phyloP scores from a whole-genome alignment of 225 moss, liverwort and hornwort genomes.

The Lunularia cruciata region DNA sequence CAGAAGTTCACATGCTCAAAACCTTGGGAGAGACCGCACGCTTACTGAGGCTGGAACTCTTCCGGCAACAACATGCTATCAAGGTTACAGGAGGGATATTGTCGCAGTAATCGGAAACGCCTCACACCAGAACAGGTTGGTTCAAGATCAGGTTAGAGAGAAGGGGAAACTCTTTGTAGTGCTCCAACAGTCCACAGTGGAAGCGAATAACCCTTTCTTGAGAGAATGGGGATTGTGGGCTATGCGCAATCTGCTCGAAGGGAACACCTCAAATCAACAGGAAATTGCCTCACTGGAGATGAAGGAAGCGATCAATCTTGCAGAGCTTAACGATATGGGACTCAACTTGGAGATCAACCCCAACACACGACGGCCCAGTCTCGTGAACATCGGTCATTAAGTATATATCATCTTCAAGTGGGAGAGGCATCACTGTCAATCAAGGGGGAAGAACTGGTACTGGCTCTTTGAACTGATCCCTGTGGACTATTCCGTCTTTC shows the following conservation, averaged over 20 bases:
- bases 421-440: neutral
- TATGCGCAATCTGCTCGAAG: conserved; percentile 78
- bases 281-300: conserved; percentile 73
- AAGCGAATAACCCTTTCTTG: conserved; percentile 70
- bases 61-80: conserved; percentile 53
- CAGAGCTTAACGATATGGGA: conserved; percentile 67
- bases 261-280: conserved; percentile 58
- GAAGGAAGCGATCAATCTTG: conserved; percentile 56
- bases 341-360: conserved; percentile 69
- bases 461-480: neutral
- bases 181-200: conserved; percentile 79
- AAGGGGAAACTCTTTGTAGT: conserved; percentile 65
- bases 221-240: conserved; percentile 99
- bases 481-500: neutral
- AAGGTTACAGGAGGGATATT: conserved; percentile 84
- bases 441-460: neutral
- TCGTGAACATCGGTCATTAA: conserved; percentile 52
- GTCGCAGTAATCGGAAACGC: conserved; percentile 84
- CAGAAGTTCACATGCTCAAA: neutral
- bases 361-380: conserved; percentile 68
- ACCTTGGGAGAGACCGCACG: neutral
- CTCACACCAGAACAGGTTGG: conserved; percentile 42
- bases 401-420: neutral
- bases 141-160: conserved; percentile 69
- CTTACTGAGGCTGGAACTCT: conserved; percentile 15